A percentile compares a stretch with the other conserved stretches of the same genome.
phyloP scores from a whole-genome alignment of 805 yeast genomes.

The Saccharomycopsis schoenii region DNA sequence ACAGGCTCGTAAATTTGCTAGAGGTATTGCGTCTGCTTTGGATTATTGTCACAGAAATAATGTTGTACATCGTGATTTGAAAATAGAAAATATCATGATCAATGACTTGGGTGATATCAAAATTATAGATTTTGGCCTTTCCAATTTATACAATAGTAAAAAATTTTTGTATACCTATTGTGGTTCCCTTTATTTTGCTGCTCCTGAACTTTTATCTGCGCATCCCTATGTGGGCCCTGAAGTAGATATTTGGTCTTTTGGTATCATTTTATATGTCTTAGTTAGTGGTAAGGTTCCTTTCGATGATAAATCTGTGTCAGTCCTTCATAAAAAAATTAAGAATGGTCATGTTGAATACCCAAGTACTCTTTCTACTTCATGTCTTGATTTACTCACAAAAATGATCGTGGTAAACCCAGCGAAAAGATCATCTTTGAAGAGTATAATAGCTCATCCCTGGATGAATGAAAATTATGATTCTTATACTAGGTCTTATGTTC shows the following conservation, averaged over 20 bases:
- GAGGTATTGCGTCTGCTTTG: slow-evolving; percentile 89
- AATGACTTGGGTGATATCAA: slow-evolving; percentile 89
- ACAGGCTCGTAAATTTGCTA: slow-evolving; percentile 88
- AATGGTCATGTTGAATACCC: slow-evolving; percentile 91
- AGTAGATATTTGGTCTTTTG: slow-evolving; percentile 97
- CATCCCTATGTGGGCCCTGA: slow-evolving; percentile 93
- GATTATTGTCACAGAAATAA: slow-evolving; percentile 91
- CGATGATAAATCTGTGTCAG: slow-evolving; percentile 89
- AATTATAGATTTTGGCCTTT: slow-evolving; percentile 91
- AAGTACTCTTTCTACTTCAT: slow-evolving; percentile 64
- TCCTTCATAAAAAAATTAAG: slow-evolving; percentile 87
- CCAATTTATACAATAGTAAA: slow-evolving; percentile 70
- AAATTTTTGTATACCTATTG: slow-evolving; percentile 83
- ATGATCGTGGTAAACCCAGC: slow-evolving; percentile 89
- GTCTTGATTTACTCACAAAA: slow-evolving; percentile 66
- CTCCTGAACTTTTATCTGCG: slow-evolving; percentile 91
- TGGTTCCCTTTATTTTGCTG: slow-evolving; percentile 96
- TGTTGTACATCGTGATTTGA: slow-evolving; percentile 93
- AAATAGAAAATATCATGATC: slow-evolving; percentile 93
- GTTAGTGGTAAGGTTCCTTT: slow-evolving; percentile 98
- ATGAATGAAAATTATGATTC: slow-evolving; percentile 80
- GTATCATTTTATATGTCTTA: slow-evolving; percentile 87
- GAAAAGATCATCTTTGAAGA: slow-evolving; percentile 68
- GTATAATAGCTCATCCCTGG: slow-evolving; percentile 89
- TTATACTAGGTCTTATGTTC: slow-evolving; percentile 60